Conservation (phyloP, 768 basidiomycete species). For the Terana coerulea region DNA sequence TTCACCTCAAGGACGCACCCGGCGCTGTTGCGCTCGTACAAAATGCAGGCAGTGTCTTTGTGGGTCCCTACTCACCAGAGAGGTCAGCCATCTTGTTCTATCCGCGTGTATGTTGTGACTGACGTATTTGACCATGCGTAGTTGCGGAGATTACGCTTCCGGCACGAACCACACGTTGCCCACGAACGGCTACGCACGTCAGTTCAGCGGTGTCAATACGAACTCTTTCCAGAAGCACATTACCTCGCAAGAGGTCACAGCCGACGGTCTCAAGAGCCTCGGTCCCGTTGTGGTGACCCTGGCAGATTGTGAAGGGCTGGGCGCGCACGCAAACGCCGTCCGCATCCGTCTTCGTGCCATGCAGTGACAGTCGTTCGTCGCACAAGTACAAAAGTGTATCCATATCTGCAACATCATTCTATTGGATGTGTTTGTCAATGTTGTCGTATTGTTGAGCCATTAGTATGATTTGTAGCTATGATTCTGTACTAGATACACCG, state of each 20-base stretch:
- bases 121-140: slow-evolving; percentile 29
- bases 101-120: background rate
- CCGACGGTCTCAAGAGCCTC: slow-evolving; percentile 66
- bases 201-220: slow-evolving; percentile 98
- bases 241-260: slow-evolving; percentile 90
- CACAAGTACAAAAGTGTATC: no score
- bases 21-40: slow-evolving; percentile 61
- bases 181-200: slow-evolving; percentile 93
- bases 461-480: no score
- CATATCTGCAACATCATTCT: no score
- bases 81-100: slow-evolving; percentile 48
- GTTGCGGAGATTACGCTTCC: slow-evolving; percentile 98
- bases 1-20: slow-evolving; percentile 78
- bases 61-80: slow-evolving; percentile 93
- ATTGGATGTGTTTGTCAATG: no score
- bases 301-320: slow-evolving; percentile 92
- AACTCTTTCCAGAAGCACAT: slow-evolving; percentile 98
- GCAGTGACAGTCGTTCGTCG: background rate
- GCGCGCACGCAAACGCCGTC: slow-evolving; percentile 96
- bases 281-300: slow-evolving; percentile 88
- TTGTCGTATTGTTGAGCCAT: no score
- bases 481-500: no score
- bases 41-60: slow-evolving; percentile 96
- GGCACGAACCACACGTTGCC: slow-evolving; percentile 99
- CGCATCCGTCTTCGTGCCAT: slow-evolving; percentile 61